Base-by-base conservation (phyloP, 768 basidiomycete genomes). In the Tylopilus cervinicoccineus region DNA sequence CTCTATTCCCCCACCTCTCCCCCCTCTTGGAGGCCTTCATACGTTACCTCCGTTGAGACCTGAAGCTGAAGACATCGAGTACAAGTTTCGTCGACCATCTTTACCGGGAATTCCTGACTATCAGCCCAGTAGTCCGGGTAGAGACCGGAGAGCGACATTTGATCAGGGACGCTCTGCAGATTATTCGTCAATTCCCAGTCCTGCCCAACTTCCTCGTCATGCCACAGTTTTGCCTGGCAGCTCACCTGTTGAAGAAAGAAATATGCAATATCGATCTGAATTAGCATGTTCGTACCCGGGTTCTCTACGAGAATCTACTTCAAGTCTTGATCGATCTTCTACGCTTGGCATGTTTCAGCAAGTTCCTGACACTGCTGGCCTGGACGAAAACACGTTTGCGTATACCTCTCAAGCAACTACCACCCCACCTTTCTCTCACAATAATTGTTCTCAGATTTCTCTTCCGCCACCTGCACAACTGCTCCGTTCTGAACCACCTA, bases 401-500 rank as follows among this genome's bases (percentile, higher is more conserved):
- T 61, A 56, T 36, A 46, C 40, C 37, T 39, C 61, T 2, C 55
- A 43, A 1, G 39, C 48, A 10, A 29, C 40, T 6, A 26, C 46
- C n/a, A 28, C 50, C 16, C 20, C 38, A 9, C 54, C 48, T 28
- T 14, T 51, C 1, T 44, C 56, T 41, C 55, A 55, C 4, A 59
- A 38, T 32, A 43, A 33, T 20, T 48, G 47, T 22, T 16, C 58
- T 16, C 66, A 57, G 8, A 53, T 69, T 20, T 68, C 62, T 27
- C 57, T 69, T 31, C 66, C 68, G n/a, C 68, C 66, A 9, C 60
- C 67, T 20, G 60, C 64, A 20, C 56, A 69, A 36, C 45, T 69
- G 14, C 53, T 68, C 39, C 58, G 53, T 6, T 36, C 64, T 24
- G 68, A 62, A 23, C 58, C 47, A 1, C 60, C 66, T 5, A 45